These are phyloP conservation scores for Mycena sp. DNA, from an alignment of 1,284 basidiomycete genomes.

Conservation along the genomic window DNA sequence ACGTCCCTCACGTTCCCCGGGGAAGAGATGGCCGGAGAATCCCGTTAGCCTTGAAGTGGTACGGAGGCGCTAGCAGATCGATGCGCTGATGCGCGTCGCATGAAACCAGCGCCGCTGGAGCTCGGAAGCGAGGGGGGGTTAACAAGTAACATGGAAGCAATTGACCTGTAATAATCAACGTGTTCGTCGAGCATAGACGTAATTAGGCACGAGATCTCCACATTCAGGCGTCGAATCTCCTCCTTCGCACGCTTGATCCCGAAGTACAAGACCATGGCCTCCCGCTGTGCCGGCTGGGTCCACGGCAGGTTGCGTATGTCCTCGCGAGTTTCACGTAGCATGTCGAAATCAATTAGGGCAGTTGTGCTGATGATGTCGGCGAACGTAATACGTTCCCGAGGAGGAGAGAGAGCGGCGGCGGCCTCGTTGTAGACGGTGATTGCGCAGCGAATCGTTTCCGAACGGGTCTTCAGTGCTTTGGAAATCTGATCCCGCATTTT, in stretches of 20 bases:
- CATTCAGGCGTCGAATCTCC: too few relatives aligned
- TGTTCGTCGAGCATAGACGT: conserved; percentile 9
- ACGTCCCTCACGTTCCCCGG: too few relatives aligned
- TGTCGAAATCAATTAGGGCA: background rate
- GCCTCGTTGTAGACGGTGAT: background rate
- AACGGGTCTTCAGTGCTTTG: background rate
- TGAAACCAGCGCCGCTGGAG: too few relatives aligned
- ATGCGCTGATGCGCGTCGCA: too few relatives aligned
- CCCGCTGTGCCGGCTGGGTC: background rate
- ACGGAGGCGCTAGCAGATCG: too few relatives aligned
- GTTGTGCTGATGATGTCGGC: background rate
- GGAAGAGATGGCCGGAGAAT: too few relatives aligned
- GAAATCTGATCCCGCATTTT: background rate
- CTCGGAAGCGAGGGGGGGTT: background rate
- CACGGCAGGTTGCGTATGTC: background rate
- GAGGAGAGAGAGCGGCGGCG: background rate
- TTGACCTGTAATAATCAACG: background rate
- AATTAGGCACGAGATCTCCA: conserved; percentile 11
- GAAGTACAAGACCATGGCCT: conserved; percentile 2
- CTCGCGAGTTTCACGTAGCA: background rate
- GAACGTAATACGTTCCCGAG: background rate
- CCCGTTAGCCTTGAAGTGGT: too few relatives aligned
- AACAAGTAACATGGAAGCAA: background rate
- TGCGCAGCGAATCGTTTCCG: background rate
- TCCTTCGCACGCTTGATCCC: conserved; percentile 7